Conservation (phyloP, 1,284 basidiomycete genomes). For the Pseudomicrostroma phylloplanum region DNA sequence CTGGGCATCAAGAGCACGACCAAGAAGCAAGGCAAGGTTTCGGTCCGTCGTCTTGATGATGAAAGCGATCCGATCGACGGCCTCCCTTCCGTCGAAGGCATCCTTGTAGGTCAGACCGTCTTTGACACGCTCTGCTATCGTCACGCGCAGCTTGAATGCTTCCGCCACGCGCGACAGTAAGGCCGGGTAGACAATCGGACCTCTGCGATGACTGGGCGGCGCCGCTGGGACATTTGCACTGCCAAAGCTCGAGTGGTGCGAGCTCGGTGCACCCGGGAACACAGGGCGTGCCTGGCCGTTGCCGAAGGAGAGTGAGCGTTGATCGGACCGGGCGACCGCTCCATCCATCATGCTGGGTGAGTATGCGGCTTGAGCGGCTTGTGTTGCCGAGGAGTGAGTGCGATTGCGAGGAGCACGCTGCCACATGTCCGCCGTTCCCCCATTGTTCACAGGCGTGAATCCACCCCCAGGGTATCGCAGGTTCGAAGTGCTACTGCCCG, state of each 20-base stretch:
- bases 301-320: constrained; percentile 28
- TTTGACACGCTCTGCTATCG: constrained; percentile 73
- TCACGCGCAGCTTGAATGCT: constrained; percentile 78
- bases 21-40: constrained; percentile 86
- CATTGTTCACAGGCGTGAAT: constrained; percentile 8
- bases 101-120: constrained; percentile 94
- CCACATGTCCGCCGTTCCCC: constrained; percentile 16
- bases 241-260: constrained; percentile 24
- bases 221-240: constrained; percentile 11
- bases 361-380: constrained; percentile 34
- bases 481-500: background rate
- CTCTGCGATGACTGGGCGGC: constrained; percentile 19
- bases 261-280: constrained; percentile 15
- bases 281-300: constrained; percentile 19
- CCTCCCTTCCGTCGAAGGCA: constrained; percentile 91
- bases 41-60: constrained; percentile 98
- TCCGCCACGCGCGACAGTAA: constrained; percentile 88
- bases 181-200: constrained; percentile 74
- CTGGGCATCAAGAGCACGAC: constrained; percentile 90
- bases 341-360: constrained; percentile 20
- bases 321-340: constrained; percentile 21
- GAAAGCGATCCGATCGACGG: constrained; percentile 90
- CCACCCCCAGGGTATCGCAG: constrained; percentile 2
- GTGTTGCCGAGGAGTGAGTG: constrained; percentile 33
- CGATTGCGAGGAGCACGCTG: constrained; percentile 28